A percentile compares a stretch with the other conserved stretches of the same genome.
phyloP scores from a whole-genome alignment of 78 protist species.

The Blattamonas nauphoetae region DNA sequence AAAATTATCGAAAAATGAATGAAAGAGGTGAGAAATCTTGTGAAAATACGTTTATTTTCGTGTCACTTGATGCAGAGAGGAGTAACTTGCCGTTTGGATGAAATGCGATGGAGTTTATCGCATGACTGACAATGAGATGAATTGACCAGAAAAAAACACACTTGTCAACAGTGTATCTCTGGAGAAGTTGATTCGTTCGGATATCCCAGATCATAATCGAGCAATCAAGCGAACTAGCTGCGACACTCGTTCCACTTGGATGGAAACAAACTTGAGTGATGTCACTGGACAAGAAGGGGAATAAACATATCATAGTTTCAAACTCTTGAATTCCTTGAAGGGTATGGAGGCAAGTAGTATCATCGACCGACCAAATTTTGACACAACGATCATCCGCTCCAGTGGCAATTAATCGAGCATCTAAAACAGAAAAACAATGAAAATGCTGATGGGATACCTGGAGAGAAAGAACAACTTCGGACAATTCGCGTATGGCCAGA shows the following conservation, averaged over 20 bases:
- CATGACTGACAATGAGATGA: constrained; percentile 23
- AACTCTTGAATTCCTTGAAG: constrained; percentile 49
- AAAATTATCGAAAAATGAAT: not conserved
- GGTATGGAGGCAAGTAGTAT: constrained; percentile 29
- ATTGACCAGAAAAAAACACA: no score
- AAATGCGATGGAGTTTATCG: constrained; percentile 53
- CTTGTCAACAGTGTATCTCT: not conserved
- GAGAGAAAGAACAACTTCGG: constrained; percentile 38
- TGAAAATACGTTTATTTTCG: constrained; percentile 36
- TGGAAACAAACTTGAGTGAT: constrained; percentile 52
- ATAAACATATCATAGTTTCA: not conserved
- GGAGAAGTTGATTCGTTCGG: constrained; percentile 45
- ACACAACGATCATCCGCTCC: constrained; percentile 70
- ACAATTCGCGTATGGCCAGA: constrained; percentile 78
- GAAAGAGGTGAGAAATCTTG: not conserved
- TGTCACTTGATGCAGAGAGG: constrained; percentile 54
- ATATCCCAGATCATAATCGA: constrained; percentile 66
- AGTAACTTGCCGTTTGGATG: constrained; percentile 64
- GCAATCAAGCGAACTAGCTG: constrained; percentile 41
- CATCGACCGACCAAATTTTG: constrained; percentile 50
- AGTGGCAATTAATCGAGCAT: constrained; percentile 42
- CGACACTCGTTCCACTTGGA: constrained; percentile 67
- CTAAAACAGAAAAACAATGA: constrained; percentile 6
- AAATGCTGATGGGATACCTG: not conserved
- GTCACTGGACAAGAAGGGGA: constrained; percentile 13